A percentile compares a stretch with the other conserved stretches of the same genome.
Evolutionary conservation across 148 eudicot species (phyloP).

Genomic region (Spergularia marina): DNA sequence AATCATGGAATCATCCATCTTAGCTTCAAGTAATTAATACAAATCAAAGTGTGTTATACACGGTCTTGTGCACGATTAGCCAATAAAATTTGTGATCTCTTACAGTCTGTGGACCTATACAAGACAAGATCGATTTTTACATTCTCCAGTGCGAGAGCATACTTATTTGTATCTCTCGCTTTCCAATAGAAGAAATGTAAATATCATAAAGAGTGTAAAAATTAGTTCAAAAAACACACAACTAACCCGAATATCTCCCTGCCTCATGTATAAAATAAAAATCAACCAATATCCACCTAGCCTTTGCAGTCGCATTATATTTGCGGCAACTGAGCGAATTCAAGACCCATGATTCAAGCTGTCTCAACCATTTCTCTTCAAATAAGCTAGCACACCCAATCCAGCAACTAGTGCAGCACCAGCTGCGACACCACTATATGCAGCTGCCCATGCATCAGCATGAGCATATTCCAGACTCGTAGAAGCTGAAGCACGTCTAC

Average conservation of each 20-base stretch:
- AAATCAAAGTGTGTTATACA: not conserved
- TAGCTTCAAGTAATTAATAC: conserved; percentile 1
- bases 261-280: conserved; percentile 5
- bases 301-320: not conserved
- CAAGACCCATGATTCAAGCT: not conserved
- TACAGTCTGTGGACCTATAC: conserved; percentile 19
- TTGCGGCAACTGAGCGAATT: not conserved
- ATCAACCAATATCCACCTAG: conserved; percentile 4
- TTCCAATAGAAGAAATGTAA: too few species aligned
- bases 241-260: conserved; percentile 7
- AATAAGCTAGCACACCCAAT: conserved; percentile 71
- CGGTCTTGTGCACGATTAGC: conserved; percentile 16
- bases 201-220: too few species aligned
- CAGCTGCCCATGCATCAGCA: conserved; percentile 76
- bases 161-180: too few species aligned
- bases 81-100: conserved; percentile 14
- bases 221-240: not conserved
- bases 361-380: conserved; percentile 53
- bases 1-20: conserved; percentile 6
- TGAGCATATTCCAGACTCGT: conserved; percentile 57
- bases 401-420: conserved; percentile 92
- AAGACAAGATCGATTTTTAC: not conserved
- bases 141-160: too few species aligned
- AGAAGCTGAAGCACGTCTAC: conserved; percentile 44
- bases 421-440: conserved; percentile 88